These are phyloP conservation scores for Alternaria triticimaculans DNA, from an alignment of 2,329 filamentous ascomycete species.

Conservation along the genomic window DNA sequence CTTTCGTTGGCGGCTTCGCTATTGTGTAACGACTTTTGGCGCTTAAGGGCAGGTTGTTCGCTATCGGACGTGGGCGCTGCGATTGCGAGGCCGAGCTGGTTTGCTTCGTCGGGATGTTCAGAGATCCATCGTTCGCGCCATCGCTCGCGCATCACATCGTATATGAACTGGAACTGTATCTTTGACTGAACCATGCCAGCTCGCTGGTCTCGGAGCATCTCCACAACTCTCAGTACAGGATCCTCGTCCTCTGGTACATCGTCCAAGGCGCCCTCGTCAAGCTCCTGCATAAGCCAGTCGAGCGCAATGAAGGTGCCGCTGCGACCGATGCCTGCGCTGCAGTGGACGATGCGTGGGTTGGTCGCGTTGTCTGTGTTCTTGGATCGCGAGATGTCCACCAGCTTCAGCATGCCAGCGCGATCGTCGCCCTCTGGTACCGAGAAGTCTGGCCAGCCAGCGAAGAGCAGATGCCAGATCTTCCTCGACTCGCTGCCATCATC, in stretches of 20 bases:
- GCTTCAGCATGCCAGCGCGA: constrained; percentile 69
- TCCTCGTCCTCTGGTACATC: constrained; percentile 61
- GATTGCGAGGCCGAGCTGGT: constrained; percentile 26
- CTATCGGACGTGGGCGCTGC: constrained; percentile 6
- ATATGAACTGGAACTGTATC: constrained; percentile 84
- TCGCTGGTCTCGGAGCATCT: constrained; percentile 81
- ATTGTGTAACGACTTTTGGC: constrained; percentile 33
- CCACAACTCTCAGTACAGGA: constrained; percentile 78
- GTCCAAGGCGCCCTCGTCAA: constrained; percentile 74
- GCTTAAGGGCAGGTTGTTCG: constrained; percentile 37
- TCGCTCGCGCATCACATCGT: constrained; percentile 78
- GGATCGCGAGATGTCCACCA: constrained; percentile 71
- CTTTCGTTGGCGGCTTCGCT: constrained; percentile 3
- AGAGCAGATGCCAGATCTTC: constrained; percentile 82
- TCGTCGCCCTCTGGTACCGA: constrained; percentile 76
- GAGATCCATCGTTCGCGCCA: constrained; percentile 65
- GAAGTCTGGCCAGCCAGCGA: constrained; percentile 89
- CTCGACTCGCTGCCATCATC: constrained; percentile 61
- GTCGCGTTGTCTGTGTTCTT: constrained; percentile 55
- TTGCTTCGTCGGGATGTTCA: constrained; percentile 38
- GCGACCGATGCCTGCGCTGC: constrained; percentile 88
- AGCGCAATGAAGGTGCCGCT: constrained; percentile 95
- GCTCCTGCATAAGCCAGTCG: constrained; percentile 86
- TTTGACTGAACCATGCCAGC: constrained; percentile 96
- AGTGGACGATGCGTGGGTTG: constrained; percentile 75